Evolutionary conservation across 2,329 filamentous ascomycete genomes (phyloP), one percentile per base, ranked within the genome.

Genomic region (Endothia cerciana): DNA sequence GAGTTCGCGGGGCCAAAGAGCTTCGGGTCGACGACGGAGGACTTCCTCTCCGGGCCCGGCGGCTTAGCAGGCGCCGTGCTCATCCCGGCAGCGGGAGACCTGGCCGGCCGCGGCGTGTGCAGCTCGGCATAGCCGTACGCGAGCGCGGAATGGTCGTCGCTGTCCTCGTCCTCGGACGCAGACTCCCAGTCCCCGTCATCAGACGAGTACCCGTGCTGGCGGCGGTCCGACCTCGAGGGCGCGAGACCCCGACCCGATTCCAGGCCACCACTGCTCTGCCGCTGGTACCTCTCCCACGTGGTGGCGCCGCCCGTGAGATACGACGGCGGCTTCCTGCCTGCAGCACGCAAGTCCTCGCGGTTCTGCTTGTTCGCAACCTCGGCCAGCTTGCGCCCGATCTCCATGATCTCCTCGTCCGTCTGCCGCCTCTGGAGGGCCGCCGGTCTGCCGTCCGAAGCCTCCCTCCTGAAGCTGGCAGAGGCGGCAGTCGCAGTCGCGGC

Each of bases 1-100:
- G 85, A 89, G 73, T 88, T 89, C 63, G 83, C 77, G 17, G 85
- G 87, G 4, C 86, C 87, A 72, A 88, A 89, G 47, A 86, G 77
- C 67, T 79, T 77, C 15, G 86, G 87, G 69, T 88, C 86, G 57
- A 88, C 86, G 33, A 86, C 75, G 25, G 83, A 84, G 58, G 76
- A 80, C 73, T 82, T 83, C 60, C 78, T 74, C 57, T 72, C 67
- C 55, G 70, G 72, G 3, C 69, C 68, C 8, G 51, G 43, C 30
- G 58, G 49, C 10, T 25, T 49, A 4, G 51, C 41, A 11, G 61
- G 30, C 17, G 51, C 51, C 15, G 60, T 55, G 30, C 57, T 59
- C 43, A 58, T 47, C 51, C 64, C 62, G 25, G 38, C 61, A 41
- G 45, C 41, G 10, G 63, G 53, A n/a, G 66, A 43, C 49, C 55